Base-by-base conservation (phyloP, 805 yeast species). In the Starmerella cellae region DNA sequence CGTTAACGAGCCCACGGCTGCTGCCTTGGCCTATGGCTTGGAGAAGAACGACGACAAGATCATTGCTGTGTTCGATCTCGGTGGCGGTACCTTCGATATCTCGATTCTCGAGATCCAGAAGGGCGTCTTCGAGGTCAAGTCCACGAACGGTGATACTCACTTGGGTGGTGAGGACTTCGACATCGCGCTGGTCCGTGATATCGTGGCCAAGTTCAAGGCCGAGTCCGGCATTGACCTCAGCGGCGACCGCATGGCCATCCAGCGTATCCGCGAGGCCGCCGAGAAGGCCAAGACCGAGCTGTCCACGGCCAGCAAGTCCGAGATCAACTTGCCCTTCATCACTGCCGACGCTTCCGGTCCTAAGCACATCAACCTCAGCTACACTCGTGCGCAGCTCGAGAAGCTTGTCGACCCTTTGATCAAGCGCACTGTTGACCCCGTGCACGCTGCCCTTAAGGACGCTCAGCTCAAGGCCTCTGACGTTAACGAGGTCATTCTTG, bases 21-120 rank as follows among this genome's bases (percentile, higher is more conserved):
- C 95, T 51, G 95, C 95, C 50, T 71, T 84, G 59, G 95, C 95
- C 51, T 84, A 84, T 67, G 95, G 95, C 69, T 71, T 84, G 59
- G 95, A 84, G 69, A 81, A 80, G 71, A 75, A 71, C 61, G 81
- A 78, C 59, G 78, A 73, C 55, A 79, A 77, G 68, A 80, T 81
- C 49, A 94, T 85, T 57, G 96, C 96, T 49, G 96, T 85, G 53
- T 85, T 87, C 70, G 96, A 85, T 69, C 74, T 85, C 61, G 96
- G 96, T 77, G 96, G 96, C 67, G 96, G 96, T 77, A 85, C 96
- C 59, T 85, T 85, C 64, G 96, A 85, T 80, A 80, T 85, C 67
- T 85, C 96, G 57, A 82, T 85, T 63, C 74, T 85, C 62, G 96
- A 87, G 73, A 87, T 85, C 58, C 95, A 87, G 69, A 84, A 85